Evolutionary conservation across 768 basidiomycete genomes (phyloP).

Genomic region (Ephemerocybe angulata): DNA sequence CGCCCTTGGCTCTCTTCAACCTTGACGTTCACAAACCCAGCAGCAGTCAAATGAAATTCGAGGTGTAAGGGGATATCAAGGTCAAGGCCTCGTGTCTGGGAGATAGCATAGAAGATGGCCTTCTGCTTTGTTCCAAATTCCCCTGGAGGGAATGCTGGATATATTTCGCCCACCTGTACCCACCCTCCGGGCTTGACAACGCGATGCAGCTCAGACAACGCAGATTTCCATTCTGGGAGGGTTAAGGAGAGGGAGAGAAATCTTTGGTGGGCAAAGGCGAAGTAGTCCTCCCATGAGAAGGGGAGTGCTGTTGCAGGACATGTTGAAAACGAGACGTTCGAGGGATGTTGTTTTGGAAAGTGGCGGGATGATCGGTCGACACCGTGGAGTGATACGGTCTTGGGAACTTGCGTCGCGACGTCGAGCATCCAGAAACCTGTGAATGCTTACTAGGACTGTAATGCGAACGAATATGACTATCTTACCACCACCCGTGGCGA

Average conservation of each 20-base stretch:
- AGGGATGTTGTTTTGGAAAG: constrained; percentile 14
- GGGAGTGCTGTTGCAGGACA: constrained; percentile 9
- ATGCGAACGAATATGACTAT: not conserved
- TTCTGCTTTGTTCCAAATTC: constrained; percentile 1
- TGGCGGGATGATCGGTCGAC: constrained; percentile 19
- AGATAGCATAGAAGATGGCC: not conserved
- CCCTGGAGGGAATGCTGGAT: constrained; percentile 2
- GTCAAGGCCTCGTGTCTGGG: not conserved
- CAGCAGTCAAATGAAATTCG: not conserved
- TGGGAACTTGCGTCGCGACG: constrained; percentile 9
- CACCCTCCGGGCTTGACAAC: constrained; percentile 8
- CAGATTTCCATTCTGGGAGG: constrained; percentile 5
- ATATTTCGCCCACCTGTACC: constrained; percentile 9
- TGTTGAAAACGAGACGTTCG: constrained; percentile 6
- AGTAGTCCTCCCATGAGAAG: constrained; percentile 5
- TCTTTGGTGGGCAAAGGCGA: constrained; percentile 11
- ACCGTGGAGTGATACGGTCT: constrained; percentile 13
- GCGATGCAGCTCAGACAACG: constrained; percentile 7
- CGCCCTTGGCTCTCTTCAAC: constrained; percentile 1
- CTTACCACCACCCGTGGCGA: constrained; percentile 11
- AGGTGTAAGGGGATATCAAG: constrained; percentile 8
- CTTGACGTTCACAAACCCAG: constrained; percentile 7
- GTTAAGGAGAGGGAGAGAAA: constrained; percentile 8
- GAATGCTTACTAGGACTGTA: not conserved
- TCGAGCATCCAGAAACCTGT: constrained; percentile 21